Evolutionary conservation across 495 filamentous ascomycete species (phyloP).

Genomic region (Glutinoglossum americanum): DNA sequence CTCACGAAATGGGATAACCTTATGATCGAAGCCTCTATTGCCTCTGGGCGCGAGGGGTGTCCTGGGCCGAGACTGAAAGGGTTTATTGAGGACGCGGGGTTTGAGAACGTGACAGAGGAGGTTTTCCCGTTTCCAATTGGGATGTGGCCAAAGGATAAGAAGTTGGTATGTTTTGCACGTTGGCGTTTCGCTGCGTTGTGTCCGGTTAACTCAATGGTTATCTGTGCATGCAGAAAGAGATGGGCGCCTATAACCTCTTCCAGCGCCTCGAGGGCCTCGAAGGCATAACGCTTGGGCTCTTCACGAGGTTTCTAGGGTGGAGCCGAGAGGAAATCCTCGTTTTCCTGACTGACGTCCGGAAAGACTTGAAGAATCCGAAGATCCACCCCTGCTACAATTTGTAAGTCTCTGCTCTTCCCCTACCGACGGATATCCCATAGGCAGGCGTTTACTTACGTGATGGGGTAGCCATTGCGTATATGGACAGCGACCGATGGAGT

Average conservation of each 20-base stretch:
- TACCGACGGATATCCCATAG: no score
- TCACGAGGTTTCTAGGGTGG: slow-evolving; percentile 15
- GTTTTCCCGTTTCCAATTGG: slow-evolving; percentile 5
- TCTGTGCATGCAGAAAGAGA: slow-evolving; percentile 15
- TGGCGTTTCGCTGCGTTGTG: no score
- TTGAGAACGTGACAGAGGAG: slow-evolving; percentile 5
- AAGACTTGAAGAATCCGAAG: slow-evolving; percentile 27
- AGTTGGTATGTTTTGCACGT: background rate
- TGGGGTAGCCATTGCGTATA: background rate
- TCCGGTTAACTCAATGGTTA: background rate
- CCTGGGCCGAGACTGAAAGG: slow-evolving; percentile 4
- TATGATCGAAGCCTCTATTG: slow-evolving; percentile 4
- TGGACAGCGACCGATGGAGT: background rate
- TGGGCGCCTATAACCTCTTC: slow-evolving; percentile 16
- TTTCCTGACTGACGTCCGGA: slow-evolving; percentile 25
- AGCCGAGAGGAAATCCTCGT: slow-evolving; percentile 14
- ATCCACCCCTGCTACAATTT: slow-evolving; percentile 26
- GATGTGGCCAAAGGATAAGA: slow-evolving; percentile 10
- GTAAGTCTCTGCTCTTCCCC: slow-evolving; percentile 7
- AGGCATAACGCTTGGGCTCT: slow-evolving; percentile 16
- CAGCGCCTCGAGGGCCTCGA: slow-evolving; percentile 18
- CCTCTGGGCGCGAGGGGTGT: slow-evolving; percentile 3
- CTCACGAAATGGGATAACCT: slow-evolving; percentile 1
- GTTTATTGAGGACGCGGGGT: slow-evolving; percentile 8
- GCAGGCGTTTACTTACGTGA: background rate